Evolutionary conservation across 2,329 filamentous ascomycete species (phyloP).

Genomic region (Exophiala calicioides): DNA sequence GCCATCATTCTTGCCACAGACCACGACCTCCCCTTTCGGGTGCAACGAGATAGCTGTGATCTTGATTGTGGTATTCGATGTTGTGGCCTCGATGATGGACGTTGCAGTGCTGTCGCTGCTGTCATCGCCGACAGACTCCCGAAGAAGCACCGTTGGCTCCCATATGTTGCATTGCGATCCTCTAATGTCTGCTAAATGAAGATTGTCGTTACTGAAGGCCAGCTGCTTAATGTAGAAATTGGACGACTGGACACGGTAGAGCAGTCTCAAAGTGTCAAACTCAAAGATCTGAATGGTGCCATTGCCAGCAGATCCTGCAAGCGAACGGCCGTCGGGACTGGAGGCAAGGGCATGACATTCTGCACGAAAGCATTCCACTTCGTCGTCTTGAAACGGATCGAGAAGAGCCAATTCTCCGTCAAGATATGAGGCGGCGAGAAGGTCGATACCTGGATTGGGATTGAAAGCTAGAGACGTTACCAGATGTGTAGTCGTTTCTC

Average conservation of each 20-base stretch:
- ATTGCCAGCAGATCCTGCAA: conserved; percentile 28
- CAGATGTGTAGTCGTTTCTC: neutral
- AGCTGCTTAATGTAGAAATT: conserved; percentile 26
- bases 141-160: conserved; percentile 33
- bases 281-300: conserved; percentile 33
- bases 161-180: conserved; percentile 33
- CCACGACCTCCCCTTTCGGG: conserved; percentile 31
- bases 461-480: conserved; percentile 37
- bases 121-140: conserved; percentile 21
- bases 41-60: conserved; percentile 37
- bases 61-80: conserved; percentile 31
- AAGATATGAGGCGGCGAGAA: conserved; percentile 37
- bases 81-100: conserved; percentile 29
- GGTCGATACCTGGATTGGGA: conserved; percentile 35
- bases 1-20: conserved; percentile 43
- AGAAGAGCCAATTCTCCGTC: conserved; percentile 38
- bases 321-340: conserved; percentile 30
- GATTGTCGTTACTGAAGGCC: conserved; percentile 29
- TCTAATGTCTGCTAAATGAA: conserved; percentile 34
- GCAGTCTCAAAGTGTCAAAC: conserved; percentile 23
- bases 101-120: conserved; percentile 30
- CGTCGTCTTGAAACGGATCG: conserved; percentile 33
- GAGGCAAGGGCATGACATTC: conserved; percentile 37
- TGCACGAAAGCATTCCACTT: conserved; percentile 33
- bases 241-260: conserved; percentile 32